Percentiles rank a stretch among this genome's conserved stretches.
phyloP scores from a whole-genome alignment of 2,329 filamentous ascomycete genomes.

The Fusarium burgessii region DNA sequence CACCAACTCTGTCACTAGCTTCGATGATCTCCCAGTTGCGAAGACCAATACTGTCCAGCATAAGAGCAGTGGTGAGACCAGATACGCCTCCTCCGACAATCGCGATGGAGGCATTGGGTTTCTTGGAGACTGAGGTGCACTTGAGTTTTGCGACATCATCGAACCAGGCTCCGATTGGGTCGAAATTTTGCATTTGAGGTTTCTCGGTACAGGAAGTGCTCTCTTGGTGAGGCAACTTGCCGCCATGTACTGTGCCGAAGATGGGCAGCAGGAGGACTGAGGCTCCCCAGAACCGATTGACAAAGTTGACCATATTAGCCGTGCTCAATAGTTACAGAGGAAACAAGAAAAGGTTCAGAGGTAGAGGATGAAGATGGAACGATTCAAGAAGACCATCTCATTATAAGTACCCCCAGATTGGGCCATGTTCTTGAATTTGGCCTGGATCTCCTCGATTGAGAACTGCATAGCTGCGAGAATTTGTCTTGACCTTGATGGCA shows the following conservation, averaged over 20 bases:
- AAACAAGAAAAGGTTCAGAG: too few species aligned
- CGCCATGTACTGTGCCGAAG: neutral
- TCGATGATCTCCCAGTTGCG: constrained; percentile 73
- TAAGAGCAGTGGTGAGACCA: constrained; percentile 70
- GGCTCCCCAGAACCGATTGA: neutral
- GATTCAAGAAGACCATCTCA: neutral
- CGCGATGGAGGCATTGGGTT: constrained; percentile 55
- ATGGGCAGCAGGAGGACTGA: neutral
- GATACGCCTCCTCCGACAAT: constrained; percentile 76
- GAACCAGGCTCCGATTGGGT: constrained; percentile 24
- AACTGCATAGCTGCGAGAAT: rapidly evolving
- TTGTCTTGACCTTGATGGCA: neutral
- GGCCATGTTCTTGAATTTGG: neutral
- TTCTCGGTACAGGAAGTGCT: rapidly evolving
- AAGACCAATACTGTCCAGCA: constrained; percentile 65
- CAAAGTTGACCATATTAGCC: neutral
- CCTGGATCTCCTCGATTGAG: neutral
- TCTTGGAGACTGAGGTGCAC: neutral
- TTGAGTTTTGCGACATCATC: constrained; percentile 11
- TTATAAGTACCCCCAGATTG: neutral
- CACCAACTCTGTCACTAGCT: constrained; percentile 69
- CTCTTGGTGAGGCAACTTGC: neutral
- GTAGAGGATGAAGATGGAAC: rapidly evolving
- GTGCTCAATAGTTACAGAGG: too few species aligned
- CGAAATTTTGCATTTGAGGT: constrained; percentile 11